A percentile compares a stretch with the other conserved stretches of the same genome.
Conservation (phyloP, 139 green algal genomes). For the Zygnema cylindricum region DNA sequence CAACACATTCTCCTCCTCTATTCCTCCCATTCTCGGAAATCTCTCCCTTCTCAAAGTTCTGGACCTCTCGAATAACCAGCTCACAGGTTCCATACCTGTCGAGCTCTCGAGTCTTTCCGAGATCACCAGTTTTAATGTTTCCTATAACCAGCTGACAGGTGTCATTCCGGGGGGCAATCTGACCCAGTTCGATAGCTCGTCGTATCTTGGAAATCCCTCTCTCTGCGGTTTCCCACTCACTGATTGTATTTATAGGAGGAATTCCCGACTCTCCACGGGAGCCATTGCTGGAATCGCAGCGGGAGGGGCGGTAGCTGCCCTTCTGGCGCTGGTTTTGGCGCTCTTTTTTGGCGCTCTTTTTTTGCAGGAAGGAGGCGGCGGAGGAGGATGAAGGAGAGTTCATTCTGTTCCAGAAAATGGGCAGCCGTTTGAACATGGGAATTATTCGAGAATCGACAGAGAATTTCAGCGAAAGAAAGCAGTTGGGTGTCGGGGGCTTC, state of each 20-base stretch:
- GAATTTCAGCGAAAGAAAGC: slow-evolving; percentile 24
- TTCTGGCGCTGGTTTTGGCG: neutral
- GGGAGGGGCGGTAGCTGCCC: neutral
- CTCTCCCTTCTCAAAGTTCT: slow-evolving; percentile 18
- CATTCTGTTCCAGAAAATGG: slow-evolving; percentile 6
- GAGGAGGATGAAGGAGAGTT: neutral
- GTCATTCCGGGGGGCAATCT: slow-evolving; percentile 8
- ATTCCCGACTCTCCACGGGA: neutral
- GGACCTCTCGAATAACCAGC: slow-evolving; percentile 25
- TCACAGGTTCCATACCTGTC: slow-evolving; percentile 32
- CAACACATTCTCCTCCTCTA: slow-evolving; percentile 18
- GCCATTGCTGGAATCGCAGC: slow-evolving; percentile 2
- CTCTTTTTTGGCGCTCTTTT: neutral
- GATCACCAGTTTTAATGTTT: neutral
- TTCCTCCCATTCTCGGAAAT: slow-evolving; percentile 15
- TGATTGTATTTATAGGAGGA: neutral
- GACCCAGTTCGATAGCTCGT: neutral
- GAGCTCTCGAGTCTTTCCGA: slow-evolving; percentile 17
- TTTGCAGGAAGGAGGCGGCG: neutral
- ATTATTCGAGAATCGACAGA: slow-evolving; percentile 40
- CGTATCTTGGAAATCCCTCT: neutral
- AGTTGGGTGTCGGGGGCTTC: slow-evolving; percentile 30
- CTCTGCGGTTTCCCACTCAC: neutral
- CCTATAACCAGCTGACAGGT: slow-evolving; percentile 32
- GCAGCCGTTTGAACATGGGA: neutral